These are phyloP conservation scores for Taxawa tesnikishii DNA, from an alignment of 2,329 filamentous ascomycete genomes.

Conservation along the genomic window DNA sequence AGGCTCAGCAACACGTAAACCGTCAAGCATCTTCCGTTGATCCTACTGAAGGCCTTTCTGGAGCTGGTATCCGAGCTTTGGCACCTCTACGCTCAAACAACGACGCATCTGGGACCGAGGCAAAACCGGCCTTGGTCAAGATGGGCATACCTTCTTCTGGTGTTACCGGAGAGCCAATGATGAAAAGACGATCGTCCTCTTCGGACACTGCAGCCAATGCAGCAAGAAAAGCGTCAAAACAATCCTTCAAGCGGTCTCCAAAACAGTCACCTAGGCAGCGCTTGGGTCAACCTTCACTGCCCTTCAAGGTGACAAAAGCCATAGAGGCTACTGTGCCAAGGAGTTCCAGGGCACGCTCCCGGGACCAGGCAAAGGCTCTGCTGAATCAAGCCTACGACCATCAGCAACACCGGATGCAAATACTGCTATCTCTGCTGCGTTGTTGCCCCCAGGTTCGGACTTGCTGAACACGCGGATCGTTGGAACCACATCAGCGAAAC, in stretches of 20 bases:
- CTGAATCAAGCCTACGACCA: no score
- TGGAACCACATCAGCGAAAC: slow-evolving; percentile 76
- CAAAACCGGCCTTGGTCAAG: slow-evolving; percentile 17
- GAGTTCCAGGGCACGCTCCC: no score
- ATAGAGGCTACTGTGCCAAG: no score
- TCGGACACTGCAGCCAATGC: not conserved
- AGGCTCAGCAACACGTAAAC: slow-evolving; percentile 44
- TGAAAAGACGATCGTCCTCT: slow-evolving; percentile 15
- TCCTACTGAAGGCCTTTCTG: slow-evolving; percentile 18
- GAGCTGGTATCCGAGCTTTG: slow-evolving; percentile 16
- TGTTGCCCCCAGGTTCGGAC: slow-evolving; percentile 32
- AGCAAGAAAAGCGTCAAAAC: no score
- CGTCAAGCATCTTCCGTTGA: slow-evolving; percentile 14
- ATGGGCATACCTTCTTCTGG: slow-evolving; percentile 28
- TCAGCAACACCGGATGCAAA: no score
- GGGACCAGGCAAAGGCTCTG: no score
- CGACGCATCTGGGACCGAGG: slow-evolving; percentile 11
- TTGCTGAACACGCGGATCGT: slow-evolving; percentile 51
- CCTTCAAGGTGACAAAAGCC: no score
- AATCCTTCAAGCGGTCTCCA: slow-evolving; percentile 5
- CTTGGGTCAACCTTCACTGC: no score
- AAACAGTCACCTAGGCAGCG: no score
- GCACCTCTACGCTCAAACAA: slow-evolving; percentile 9
- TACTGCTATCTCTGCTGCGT: no score
- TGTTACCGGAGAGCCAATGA: slow-evolving; percentile 22